A percentile compares a stretch with the other conserved stretches of the same genome.
phyloP scores from a whole-genome alignment of 1,139 yeast genomes.

The Saccharomyces uvarum region DNA sequence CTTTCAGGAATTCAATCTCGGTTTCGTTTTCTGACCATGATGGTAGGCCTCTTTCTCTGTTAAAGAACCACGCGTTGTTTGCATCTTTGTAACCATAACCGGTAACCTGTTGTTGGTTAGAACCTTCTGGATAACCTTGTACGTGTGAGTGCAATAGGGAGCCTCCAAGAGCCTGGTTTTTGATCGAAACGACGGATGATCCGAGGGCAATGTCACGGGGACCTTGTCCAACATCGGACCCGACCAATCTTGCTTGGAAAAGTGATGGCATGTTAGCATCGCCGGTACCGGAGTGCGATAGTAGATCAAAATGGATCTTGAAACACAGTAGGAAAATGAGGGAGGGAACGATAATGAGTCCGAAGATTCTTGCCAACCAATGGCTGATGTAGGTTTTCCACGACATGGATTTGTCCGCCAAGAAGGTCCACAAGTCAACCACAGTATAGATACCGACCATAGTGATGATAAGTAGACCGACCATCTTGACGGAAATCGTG shows the following conservation, averaged over 20 bases:
- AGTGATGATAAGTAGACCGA: constrained; percentile 68
- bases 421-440: constrained; percentile 62
- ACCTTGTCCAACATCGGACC: constrained; percentile 74
- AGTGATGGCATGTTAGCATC: constrained; percentile 95
- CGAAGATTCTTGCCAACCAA: constrained; percentile 58
- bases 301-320: constrained; percentile 66
- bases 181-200: constrained; percentile 68
- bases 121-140: constrained; percentile 90
- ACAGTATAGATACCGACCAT: constrained; percentile 71
- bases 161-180: constrained; percentile 87
- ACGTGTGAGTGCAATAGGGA: constrained; percentile 91
- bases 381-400: constrained; percentile 48
- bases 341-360: constrained; percentile 56
- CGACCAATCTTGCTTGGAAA: constrained; percentile 86
- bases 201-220: constrained; percentile 83
- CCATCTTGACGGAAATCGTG: constrained; percentile 80
- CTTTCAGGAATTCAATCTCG: constrained; percentile 50
- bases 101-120: constrained; percentile 92
- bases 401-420: constrained; percentile 50
- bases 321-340: constrained; percentile 56
- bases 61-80: constrained; percentile 86
- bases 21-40: constrained; percentile 45
- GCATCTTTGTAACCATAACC: constrained; percentile 87
- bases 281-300: constrained; percentile 79
- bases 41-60: constrained; percentile 58